Base-by-base conservation (phyloP, 2,329 filamentous ascomycete genomes). In the Fusarium euwallaceae region DNA sequence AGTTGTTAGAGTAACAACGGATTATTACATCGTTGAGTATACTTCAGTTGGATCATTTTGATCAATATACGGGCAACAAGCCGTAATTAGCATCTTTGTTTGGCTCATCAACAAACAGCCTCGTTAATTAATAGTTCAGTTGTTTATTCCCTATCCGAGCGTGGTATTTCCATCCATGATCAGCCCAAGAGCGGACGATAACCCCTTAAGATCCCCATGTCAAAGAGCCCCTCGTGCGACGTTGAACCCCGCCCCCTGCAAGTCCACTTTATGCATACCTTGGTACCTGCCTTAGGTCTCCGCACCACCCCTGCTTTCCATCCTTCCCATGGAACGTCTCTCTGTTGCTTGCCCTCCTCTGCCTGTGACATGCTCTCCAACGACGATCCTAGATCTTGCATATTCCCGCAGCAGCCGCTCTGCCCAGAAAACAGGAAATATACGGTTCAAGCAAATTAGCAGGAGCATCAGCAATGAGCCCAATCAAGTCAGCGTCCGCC, bases 231-330 rank as follows among this genome's bases (percentile, higher is more conserved):
- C 45, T 74, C 53, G 72, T 72, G 72, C 55, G 72, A 74, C 72
- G 69, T 69, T 48, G 24, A 64, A 66, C 17, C 58, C 71, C 60
- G 61, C 16, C 27, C 68, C 72, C 59, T 74, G 72, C 48, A 74
- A 75, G 63, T 41, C 64, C 72, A 73, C 69, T 67, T 74, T 75
- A 75, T 74, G 72, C 72, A 74, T 75, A 72, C 72, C 48, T 53
- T 53, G 48, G 48, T 53, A 53, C 48, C 48, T 53, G 27, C 48
- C 48, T 53, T 29, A 27, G 48, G 48, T 53, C 48, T 53, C 48
- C 48, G 27, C 48, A 53, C 24, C 1, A 53, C 66, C 71, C 71
- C 60, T 56, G 61, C 60, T 72, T 61, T 61, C 65, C 36, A 56
- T 53, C 61, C 29, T 62, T 67, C 51, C 34, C 70, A 32, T 53